A percentile compares a stretch with the other conserved stretches of the same genome.
phyloP scores from a whole-genome alignment of 2,329 filamentous ascomycete genomes.

The Bertia moriformis region DNA sequence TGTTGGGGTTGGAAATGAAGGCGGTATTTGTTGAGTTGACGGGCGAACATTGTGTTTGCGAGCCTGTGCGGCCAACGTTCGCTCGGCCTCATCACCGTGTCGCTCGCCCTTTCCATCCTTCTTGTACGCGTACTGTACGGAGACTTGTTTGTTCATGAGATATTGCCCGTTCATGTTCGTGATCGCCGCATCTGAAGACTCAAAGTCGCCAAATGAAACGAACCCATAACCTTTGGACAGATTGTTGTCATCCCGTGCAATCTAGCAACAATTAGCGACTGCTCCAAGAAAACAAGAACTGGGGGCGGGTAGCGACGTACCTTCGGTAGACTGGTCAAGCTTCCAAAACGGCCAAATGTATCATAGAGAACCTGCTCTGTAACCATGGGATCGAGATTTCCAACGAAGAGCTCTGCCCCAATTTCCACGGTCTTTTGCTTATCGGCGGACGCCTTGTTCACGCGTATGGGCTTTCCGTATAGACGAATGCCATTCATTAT shows the following conservation, averaged over 20 bases:
- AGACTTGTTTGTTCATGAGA: slow-evolving; percentile 90
- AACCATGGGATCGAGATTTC: slow-evolving; percentile 85
- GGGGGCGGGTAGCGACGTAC: no score
- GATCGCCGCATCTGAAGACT: slow-evolving; percentile 81
- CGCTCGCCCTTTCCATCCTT: slow-evolving; percentile 96
- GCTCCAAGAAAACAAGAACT: no score
- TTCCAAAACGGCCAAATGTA: slow-evolving; percentile 82
- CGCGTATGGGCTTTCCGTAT: slow-evolving; percentile 85
- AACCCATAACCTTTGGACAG: slow-evolving; percentile 93
- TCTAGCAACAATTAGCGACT: no score
- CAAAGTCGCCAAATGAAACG: slow-evolving; percentile 83
- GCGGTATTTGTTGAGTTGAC: slow-evolving; percentile 61
- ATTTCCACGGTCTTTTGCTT: slow-evolving; percentile 89
- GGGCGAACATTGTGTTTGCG: slow-evolving; percentile 88
- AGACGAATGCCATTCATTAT: slow-evolving; percentile 93
- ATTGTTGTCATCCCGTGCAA: slow-evolving; percentile 76
- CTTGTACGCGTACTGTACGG: slow-evolving; percentile 97
- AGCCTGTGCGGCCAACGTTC: slow-evolving; percentile 79
- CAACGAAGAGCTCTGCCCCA: slow-evolving; percentile 90
- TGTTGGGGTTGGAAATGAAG: slow-evolving; percentile 10
- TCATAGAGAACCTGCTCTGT: slow-evolving; percentile 94
- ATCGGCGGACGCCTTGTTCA: slow-evolving; percentile 86
- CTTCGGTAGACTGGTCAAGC: slow-evolving; percentile 71
- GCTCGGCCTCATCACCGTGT: slow-evolving; percentile 85
- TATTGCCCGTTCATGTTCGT: slow-evolving; percentile 91